Evolutionary conservation across 2,329 filamentous ascomycete species (phyloP).

Genomic region (Zymoseptoria pseudotritici): DNA sequence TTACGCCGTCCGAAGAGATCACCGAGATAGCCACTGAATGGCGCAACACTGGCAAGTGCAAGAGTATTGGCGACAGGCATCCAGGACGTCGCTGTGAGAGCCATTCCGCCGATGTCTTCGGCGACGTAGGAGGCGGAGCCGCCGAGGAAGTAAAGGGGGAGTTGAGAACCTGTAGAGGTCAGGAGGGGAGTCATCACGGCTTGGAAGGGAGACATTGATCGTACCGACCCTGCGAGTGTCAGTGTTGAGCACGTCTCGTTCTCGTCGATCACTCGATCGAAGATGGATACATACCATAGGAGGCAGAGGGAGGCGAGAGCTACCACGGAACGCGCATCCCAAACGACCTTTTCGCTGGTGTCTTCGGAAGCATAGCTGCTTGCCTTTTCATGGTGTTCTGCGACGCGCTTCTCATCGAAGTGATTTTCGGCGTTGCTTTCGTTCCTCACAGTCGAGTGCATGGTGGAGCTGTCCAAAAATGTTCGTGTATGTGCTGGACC

Average conservation of each 20-base stretch:
- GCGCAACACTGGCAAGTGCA: slow-evolving; percentile 10
- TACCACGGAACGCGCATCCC: neutral
- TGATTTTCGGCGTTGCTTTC: neutral
- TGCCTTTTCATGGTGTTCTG: neutral
- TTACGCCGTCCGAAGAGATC: slow-evolving; percentile 10
- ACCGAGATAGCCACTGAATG: slow-evolving; percentile 12
- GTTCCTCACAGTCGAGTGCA: neutral
- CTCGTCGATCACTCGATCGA: too few relatives aligned
- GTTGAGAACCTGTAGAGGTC: slow-evolving; percentile 5
- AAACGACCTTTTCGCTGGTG: neutral
- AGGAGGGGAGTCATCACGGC: neutral
- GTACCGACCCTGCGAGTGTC: neutral
- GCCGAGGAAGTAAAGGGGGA: slow-evolving; percentile 10
- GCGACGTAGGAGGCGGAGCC: slow-evolving; percentile 8
- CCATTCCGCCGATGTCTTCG: slow-evolving; percentile 5
- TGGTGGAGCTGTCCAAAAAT: neutral
- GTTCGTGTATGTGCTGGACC: neutral
- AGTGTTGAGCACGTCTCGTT: too few relatives aligned
- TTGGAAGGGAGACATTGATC: neutral
- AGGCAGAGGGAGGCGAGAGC: neutral
- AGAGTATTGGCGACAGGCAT: slow-evolving; percentile 9
- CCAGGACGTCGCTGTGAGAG: slow-evolving; percentile 6
- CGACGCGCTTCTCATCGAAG: neutral
- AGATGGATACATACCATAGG: neutral
- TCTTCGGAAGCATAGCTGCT: neutral